Evolutionary conservation across 2,329 filamentous ascomycete species (phyloP), one percentile per base, ranked within the genome.

Genomic region (Blumeria graminis): DNA sequence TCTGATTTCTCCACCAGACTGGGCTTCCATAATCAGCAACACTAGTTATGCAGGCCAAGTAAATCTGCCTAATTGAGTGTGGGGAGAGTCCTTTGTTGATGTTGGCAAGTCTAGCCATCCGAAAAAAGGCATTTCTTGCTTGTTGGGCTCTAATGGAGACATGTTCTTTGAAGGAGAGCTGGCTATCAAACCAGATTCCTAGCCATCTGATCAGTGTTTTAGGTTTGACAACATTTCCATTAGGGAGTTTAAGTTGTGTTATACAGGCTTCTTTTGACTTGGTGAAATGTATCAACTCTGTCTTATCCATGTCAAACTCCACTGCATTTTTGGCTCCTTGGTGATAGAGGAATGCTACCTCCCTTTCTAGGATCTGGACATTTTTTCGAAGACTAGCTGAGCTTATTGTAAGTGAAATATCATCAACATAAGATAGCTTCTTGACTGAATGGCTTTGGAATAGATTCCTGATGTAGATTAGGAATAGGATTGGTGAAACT

Each of bases 361-460:
- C 50, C 6, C 50, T 28, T 9, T 52, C 4, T 11, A 55, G 35
- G 39, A 55, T 55, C 52, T 22, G 16, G 8, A 39, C 39, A 28
- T 39, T 38, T 39, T 38, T 55, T 32, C 39, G 38, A 9, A 55
- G 35, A 7, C 52, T 55, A 4, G 34, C 16, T 28, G 34, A 55
- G n/a, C 16, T 22, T 28, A 55, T 16, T 16, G 52, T 55, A 3
- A 55, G 52, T 14, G 52, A 36, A n/a, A 55, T 55, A 55, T 55
- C 35, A 39, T 55, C 52, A 39, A 55, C 39, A 18, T 55, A 55
- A 22, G n/a, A 55, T 36, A 55, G n/a, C 6, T 39, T n/a, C n/a
- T 39, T 36, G 1, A 18, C 8, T 10, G 43, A 13, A 10, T 46
- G 4, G 11, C 13, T n/a, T 11, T 16, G 32, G 16, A 46, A 46